These are phyloP conservation scores for Amphichorda felina DNA, from an alignment of 2,329 filamentous ascomycete species.

Conservation along the genomic window DNA sequence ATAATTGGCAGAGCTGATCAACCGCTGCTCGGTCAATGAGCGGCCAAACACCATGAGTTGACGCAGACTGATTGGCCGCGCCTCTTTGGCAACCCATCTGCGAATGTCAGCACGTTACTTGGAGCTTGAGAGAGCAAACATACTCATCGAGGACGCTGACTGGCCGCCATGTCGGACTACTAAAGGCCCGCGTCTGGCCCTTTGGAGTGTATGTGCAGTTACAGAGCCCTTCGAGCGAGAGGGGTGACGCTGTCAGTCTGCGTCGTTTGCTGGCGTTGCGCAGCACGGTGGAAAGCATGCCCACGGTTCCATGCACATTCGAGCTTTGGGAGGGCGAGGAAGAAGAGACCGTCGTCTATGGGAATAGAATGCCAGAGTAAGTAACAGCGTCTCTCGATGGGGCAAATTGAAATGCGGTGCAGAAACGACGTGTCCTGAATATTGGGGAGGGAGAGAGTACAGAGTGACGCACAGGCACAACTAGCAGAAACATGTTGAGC, in stretches of 20 bases:
- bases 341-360: too few species aligned
- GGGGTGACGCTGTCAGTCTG: conserved; percentile 12
- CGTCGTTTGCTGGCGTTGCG: conserved; percentile 30
- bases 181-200: neutral
- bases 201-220: too few species aligned
- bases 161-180: conserved; percentile 40
- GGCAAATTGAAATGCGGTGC: too few species aligned
- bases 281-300: conserved; percentile 33
- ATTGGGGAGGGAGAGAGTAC: too few species aligned
- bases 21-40: conserved; percentile 76
- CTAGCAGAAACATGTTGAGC: too few species aligned
- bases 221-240: too few species aligned
- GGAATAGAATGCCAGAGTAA: too few species aligned
- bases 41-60: conserved; percentile 97
- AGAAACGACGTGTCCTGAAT: too few species aligned
- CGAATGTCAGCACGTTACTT: neutral
- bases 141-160: conserved; percentile 55
- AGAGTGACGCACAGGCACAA: too few species aligned
- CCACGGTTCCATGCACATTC: conserved; percentile 20
- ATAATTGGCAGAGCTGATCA: conserved; percentile 95
- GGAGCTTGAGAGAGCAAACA: conserved; percentile 10
- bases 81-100: conserved; percentile 89
- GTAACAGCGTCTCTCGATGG: too few species aligned
- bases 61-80: conserved; percentile 87
- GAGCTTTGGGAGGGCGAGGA: too few species aligned